A percentile compares a stretch with the other conserved stretches of the same genome.
Evolutionary conservation across 73 alveolate species (phyloP).

Genomic region (Uronychia setigera): DNA sequence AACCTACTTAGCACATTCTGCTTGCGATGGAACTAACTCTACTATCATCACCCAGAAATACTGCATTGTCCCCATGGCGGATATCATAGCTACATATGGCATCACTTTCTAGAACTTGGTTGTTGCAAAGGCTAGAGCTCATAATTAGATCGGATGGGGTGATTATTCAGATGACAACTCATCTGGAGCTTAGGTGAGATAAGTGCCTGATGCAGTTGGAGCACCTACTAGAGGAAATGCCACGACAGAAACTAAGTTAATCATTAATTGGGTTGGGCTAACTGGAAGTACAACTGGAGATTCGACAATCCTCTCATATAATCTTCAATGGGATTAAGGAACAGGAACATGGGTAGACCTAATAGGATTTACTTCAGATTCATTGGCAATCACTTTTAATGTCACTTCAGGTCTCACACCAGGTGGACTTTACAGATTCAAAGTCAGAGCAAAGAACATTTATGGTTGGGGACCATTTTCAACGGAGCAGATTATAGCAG

Average conservation of each 20-base stretch:
- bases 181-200: constrained; percentile 32
- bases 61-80: constrained; percentile 8
- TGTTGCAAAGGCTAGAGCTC: constrained; percentile 33
- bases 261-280: constrained; percentile 18
- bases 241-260: constrained; percentile 15
- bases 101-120: constrained; percentile 21
- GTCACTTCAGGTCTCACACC: constrained; percentile 10
- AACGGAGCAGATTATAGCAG: constrained; percentile 16
- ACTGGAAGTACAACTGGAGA: constrained; percentile 21
- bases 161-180: not conserved
- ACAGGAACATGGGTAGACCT: constrained; percentile 17
- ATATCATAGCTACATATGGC: not conserved
- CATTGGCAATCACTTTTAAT: constrained; percentile 1
- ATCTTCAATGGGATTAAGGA: constrained; percentile 30
- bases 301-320: constrained; percentile 41
- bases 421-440: constrained; percentile 19
- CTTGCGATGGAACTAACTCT: constrained; percentile 21
- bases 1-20: not conserved
- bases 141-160: constrained; percentile 43
- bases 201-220: constrained; percentile 21
- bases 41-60: constrained; percentile 18
- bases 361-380: constrained; percentile 10
- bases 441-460: constrained; percentile 42
- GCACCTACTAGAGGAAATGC: constrained; percentile 20
- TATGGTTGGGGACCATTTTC: constrained; percentile 48